Percentiles rank a stretch among this genome's conserved stretches.
Conservation (phyloP, 208 protist species). For the Acanthamoeba lugdunensis region DNA sequence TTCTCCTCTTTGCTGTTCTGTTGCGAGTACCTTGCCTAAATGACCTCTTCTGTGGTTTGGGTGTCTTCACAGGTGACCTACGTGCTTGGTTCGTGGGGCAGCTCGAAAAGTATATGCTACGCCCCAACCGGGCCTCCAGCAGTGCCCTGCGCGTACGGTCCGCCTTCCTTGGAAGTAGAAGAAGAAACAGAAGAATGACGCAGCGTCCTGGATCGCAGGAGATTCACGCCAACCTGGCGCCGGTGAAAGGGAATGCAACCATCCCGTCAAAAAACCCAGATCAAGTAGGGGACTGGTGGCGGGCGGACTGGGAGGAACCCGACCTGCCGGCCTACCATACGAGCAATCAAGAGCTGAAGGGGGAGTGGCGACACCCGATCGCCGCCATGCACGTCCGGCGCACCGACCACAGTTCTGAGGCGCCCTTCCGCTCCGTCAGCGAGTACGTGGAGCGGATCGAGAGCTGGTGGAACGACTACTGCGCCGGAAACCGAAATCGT, state of each 20-base stretch:
- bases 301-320: background rate
- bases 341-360: no score
- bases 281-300: background rate
- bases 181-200: no score
- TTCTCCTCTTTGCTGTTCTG: no score
- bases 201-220: background rate
- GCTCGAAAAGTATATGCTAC: conserved; percentile 19
- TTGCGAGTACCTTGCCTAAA: no score
- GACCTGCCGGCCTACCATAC: no score
- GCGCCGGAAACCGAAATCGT: background rate
- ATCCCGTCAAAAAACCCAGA: background rate
- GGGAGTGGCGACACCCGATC: conserved; percentile 5
- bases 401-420: background rate
- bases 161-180: no score
- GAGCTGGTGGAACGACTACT: background rate
- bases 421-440: background rate
- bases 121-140: background rate
- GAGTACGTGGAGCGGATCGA: conserved; percentile 23
- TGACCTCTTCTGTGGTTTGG: no score
- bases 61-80: background rate
- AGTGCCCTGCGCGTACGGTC: background rate
- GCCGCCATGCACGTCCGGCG: conserved; percentile 37
- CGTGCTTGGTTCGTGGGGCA: conserved; percentile 24
- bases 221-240: background rate
- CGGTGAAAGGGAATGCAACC: background rate